Evolutionary conservation across 1,139 yeast species (phyloP), one percentile per base, ranked within the genome.

Genomic region (Kurtzmaniella natalensis): DNA sequence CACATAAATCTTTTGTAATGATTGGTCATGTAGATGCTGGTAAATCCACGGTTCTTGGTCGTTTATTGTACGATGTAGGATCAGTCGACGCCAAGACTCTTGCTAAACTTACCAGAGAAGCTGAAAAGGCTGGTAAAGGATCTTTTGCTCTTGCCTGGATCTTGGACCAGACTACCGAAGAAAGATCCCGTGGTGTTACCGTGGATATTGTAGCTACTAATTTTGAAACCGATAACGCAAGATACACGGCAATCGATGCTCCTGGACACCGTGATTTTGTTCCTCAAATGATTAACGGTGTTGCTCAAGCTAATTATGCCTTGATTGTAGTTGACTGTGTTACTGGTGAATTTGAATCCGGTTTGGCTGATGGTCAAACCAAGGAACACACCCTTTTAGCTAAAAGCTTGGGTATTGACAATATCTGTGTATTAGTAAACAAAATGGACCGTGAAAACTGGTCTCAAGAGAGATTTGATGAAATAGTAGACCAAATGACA

Each of bases 21-120:
- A 78, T 85, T 41, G 98, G 99, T 3, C 98, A 94, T 61, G 97
- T 94, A 14, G 99, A 94, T 61, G 95, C 97, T 0, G 99, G 99
- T 8, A 94, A 94, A 55, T 87, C 96, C 3, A 94, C 99, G 0
- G 64, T 94, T 23, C 83, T 94, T 77, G 99, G 99, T 7, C 68
- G 98, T 38, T 58, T 94, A 29, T 57, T 94, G 28, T 81, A 81
- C 39, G 97, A 92, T 48, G 64, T 78, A 16, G 89, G 94, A 4
- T 82, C 84, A 2, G 85, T 94, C 4, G 92, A 86, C 48, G 76
- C 81, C 31, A 78, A 80, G 38, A 77, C 87, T 0, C 76, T 89
- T 17, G 80, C 84, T 50, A 86, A 83, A 51, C 64, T 85, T 42
- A 78, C 85, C 36, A 77, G 79, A 45, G 96, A 92, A 49, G 81